Percentiles rank a stretch among this genome's conserved stretches.
Evolutionary conservation across 805 yeast genomes (phyloP).

Genomic region (Saturnispora zaruensis): DNA sequence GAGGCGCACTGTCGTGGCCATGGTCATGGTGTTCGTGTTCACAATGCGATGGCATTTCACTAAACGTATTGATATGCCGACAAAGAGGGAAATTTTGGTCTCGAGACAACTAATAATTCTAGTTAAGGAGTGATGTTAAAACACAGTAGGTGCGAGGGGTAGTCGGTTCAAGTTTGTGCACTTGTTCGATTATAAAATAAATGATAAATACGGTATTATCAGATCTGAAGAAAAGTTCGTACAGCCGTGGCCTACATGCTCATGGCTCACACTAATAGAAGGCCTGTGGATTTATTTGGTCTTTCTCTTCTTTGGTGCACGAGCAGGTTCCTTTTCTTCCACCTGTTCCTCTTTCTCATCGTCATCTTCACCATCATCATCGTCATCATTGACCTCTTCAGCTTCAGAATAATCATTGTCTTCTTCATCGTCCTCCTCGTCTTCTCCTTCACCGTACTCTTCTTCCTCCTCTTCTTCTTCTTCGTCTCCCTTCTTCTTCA

Average conservation of each 20-base stretch:
- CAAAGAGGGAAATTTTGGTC: background rate
- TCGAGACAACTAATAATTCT: background rate
- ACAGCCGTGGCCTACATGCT: background rate
- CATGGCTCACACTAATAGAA: background rate
- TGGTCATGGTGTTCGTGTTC: constrained; percentile 18
- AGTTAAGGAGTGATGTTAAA: background rate
- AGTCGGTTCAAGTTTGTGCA: background rate
- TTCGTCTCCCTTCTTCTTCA: constrained; percentile 1
- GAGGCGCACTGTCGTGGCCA: constrained; percentile 33
- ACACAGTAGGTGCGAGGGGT: too few species aligned
- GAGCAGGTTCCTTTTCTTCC: background rate
- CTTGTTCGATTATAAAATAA: background rate
- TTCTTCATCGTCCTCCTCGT: background rate
- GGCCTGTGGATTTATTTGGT: background rate
- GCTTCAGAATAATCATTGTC: constrained; percentile 2
- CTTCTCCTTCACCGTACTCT: background rate
- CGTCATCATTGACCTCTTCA: constrained; percentile 2
- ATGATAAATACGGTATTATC: background rate
- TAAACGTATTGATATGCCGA: too few species aligned
- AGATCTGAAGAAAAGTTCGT: background rate
- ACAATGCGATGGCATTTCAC: constrained; percentile 5
- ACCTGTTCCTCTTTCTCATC: background rate
- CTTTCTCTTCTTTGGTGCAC: constrained; percentile 3
- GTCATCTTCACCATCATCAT: background rate
- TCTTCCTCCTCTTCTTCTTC: constrained; percentile 2